Conservation (phyloP, 2,329 filamentous ascomycete genomes). For the Leptosphaerulina australis region DNA sequence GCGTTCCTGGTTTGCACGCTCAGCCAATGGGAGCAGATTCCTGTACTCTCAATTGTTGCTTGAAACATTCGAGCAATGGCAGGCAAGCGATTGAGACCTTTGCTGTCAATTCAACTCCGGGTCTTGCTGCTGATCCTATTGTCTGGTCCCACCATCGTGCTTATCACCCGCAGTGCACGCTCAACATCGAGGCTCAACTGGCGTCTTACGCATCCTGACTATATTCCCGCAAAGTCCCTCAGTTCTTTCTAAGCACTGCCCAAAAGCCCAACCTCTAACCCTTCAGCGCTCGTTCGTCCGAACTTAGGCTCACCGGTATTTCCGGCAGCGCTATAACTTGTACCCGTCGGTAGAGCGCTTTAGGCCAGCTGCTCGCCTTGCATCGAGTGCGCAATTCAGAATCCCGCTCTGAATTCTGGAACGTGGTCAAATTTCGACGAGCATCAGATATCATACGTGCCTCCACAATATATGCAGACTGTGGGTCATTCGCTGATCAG, state of each 20-base stretch:
- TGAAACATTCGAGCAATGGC: slow-evolving; percentile 6
- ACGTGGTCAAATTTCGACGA: slow-evolving; percentile 13
- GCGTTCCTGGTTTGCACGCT: background rate
- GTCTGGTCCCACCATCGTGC: background rate
- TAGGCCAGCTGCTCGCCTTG: slow-evolving; percentile 6
- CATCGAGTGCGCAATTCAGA: background rate
- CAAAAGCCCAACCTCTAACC: background rate
- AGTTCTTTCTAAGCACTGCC: background rate
- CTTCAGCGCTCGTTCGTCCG: slow-evolving; percentile 2
- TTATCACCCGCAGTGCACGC: background rate
- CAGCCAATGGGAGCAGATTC: background rate
- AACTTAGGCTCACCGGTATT: slow-evolving; percentile 4
- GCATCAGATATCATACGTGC: slow-evolving; percentile 8
- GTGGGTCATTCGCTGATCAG: slow-evolving; percentile 17
- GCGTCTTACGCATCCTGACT: background rate
- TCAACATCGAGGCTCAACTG: background rate
- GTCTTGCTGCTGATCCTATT: background rate
- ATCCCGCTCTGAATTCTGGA: slow-evolving; percentile 11
- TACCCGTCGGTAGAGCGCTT: slow-evolving; percentile 4
- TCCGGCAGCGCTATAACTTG: slow-evolving; percentile 9
- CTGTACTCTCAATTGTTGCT: background rate
- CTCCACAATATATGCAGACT: slow-evolving; percentile 4
- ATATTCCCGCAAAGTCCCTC: background rate
- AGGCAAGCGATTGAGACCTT: slow-evolving; percentile 6
- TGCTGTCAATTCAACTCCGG: background rate